Conservation (phyloP, 225 moss, liverwort and hornwort genomes). For the Bryoerythrophyllum caledonicum region DNA sequence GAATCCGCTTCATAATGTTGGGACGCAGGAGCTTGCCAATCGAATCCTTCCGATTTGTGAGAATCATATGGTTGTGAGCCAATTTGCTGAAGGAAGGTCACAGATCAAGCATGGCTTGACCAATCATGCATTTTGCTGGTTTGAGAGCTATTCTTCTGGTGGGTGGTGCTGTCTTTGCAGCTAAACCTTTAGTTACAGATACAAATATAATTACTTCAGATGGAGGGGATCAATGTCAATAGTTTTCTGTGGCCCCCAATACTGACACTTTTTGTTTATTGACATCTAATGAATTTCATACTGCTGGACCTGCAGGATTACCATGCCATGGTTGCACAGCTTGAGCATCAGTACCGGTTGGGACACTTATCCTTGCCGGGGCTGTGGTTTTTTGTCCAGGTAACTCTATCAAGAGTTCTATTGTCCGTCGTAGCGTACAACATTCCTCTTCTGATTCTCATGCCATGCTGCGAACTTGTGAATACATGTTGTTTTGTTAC, state of each 20-base stretch:
- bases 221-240: neutral
- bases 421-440: conserved; percentile 8
- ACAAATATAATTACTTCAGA: conserved; percentile 8
- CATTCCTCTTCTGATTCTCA: conserved; percentile 1
- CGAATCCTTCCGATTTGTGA: conserved; percentile 85
- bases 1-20: conserved; percentile 19
- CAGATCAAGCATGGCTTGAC: conserved; percentile 89
- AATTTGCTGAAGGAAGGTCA: conserved; percentile 76
- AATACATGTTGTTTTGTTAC: neutral
- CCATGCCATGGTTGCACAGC: conserved; percentile 96
- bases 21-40: conserved; percentile 78
- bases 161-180: neutral
- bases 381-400: conserved; percentile 97
- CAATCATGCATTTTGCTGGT: conserved; percentile 91
- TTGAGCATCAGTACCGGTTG: conserved; percentile 93
- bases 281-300: neutral
- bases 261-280: neutral
- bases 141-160: conserved; percentile 90
- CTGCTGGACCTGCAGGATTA: conserved; percentile 67
- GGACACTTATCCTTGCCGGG: conserved; percentile 88
- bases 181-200: neutral
- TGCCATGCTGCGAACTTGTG: no score
- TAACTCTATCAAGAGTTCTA: conserved; percentile 24
- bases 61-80: conserved; percentile 78
- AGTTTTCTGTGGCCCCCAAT: neutral